Evolutionary conservation across 768 basidiomycete genomes (phyloP).

Genomic region (Lentinula edodes): DNA sequence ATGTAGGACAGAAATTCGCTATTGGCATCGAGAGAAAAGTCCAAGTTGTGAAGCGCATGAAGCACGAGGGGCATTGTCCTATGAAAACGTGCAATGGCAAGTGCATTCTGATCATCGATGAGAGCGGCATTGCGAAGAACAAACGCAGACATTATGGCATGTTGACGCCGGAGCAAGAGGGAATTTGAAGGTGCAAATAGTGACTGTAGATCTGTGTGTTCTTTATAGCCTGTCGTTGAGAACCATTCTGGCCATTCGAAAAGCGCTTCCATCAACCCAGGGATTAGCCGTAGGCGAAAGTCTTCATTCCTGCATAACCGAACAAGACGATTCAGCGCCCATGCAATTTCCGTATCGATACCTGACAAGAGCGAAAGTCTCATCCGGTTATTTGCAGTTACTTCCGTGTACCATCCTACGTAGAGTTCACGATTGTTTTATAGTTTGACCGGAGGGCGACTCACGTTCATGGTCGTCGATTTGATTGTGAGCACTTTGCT

Average conservation of each 20-base stretch:
- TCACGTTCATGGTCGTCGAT: slow-evolving; percentile 78
- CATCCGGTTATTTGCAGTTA: slow-evolving; percentile 77
- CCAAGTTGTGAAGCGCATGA: slow-evolving; percentile 57
- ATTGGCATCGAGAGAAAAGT: slow-evolving; percentile 58
- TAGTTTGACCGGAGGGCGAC: slow-evolving; percentile 14
- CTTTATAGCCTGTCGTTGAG: slow-evolving; percentile 52
- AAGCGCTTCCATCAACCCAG: slow-evolving; percentile 77
- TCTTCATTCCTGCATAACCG: slow-evolving; percentile 76
- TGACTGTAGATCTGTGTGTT: slow-evolving; percentile 29
- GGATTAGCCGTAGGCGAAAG: slow-evolving; percentile 65
- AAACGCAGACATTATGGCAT: slow-evolving; percentile 82
- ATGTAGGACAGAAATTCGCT: slow-evolving; percentile 67
- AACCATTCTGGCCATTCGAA: slow-evolving; percentile 91
- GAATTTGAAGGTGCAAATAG: slow-evolving; percentile 56
- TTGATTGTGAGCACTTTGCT: slow-evolving; percentile 33
- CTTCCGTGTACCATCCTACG: slow-evolving; percentile 84
- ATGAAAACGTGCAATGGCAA: slow-evolving; percentile 51
- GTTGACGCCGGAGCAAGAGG: slow-evolving; percentile 50
- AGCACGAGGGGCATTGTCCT: slow-evolving; percentile 64
- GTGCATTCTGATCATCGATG: slow-evolving; percentile 54
- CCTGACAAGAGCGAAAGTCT: slow-evolving; percentile 84
- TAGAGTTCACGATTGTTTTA: slow-evolving; percentile 8
- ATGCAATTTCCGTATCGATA: slow-evolving; percentile 76
- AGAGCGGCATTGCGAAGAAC: slow-evolving; percentile 83
- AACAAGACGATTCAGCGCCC: slow-evolving; percentile 85